Conservation (phyloP, 495 filamentous ascomycete genomes). For the Lophiostoma macrostomum region DNA sequence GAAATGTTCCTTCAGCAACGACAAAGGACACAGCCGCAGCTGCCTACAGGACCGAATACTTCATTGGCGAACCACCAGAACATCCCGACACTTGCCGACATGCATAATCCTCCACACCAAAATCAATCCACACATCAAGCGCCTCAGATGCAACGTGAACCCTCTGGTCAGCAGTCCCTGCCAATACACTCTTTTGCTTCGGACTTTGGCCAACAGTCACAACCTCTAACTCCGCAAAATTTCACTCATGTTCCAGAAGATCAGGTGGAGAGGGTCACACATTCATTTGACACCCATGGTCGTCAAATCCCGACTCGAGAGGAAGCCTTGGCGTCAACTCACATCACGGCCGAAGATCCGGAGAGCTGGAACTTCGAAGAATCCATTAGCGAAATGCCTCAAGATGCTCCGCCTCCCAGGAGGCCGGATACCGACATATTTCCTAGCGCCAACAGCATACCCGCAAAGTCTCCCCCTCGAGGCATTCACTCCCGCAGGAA, state of each 20-base stretch:
- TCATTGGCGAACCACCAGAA: conserved; percentile 58
- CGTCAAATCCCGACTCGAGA: conserved; percentile 46
- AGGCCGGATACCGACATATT: conserved; percentile 82
- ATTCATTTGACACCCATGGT: conserved; percentile 57
- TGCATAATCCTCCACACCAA: conserved; percentile 35
- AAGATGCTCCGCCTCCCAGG: conserved; percentile 51
- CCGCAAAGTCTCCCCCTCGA: conserved; percentile 71
- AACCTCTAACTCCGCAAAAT: conserved; percentile 19
- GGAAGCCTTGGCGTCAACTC: conserved; percentile 35
- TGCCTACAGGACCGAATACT: conserved; percentile 36
- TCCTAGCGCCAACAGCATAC: conserved; percentile 73
- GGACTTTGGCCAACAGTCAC: conserved; percentile 15
- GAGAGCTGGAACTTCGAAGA: conserved; percentile 96
- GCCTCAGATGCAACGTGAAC: conserved; percentile 32
- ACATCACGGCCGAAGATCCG: conserved; percentile 47
- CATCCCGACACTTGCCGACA: conserved; percentile 42
- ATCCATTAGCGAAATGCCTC: conserved; percentile 48
- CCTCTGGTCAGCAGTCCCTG: conserved; percentile 27
- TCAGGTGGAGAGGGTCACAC: conserved; percentile 52
- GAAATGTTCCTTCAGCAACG: conserved; percentile 46
- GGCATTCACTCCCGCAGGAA: conserved; percentile 67
- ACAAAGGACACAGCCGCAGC: conserved; percentile 29
- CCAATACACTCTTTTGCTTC: conserved; percentile 12
- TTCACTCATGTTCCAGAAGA: conserved; percentile 52
- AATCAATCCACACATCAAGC: conserved; percentile 30